Evolutionary conservation across 805 yeast species (phyloP), one percentile per base, ranked within the genome.

Genomic region (Lipomyces chichibuensis): DNA sequence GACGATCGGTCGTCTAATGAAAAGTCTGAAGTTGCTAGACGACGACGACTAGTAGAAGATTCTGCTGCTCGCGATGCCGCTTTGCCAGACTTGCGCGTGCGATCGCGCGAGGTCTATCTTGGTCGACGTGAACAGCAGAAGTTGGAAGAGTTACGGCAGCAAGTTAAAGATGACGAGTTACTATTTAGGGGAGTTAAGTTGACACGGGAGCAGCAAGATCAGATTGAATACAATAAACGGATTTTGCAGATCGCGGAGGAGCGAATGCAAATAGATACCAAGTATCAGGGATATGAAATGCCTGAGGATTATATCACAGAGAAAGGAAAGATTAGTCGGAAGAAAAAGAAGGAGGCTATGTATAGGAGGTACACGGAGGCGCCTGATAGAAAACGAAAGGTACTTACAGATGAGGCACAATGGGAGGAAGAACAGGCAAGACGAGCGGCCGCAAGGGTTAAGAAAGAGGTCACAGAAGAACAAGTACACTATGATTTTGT

Each of bases 401-500:
- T 35, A 23, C 65, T 63, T 29, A 60, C 74, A 49, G 80, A 76
- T 33, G 75, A 73, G 29, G 76, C 76, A 6, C 72, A 73, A 46
- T 87, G 91, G 90, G 90, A 86, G 71, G 65, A 74, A 1, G 85
- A 84, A 51, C 89, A 87, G 71, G 74, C 82, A 17, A 73, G 78
- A 49, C 81, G 81, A 73, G 79, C 64, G 82, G 83, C 7, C 78
- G 79, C 57, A 76, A 76, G 63, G 53, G 9, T 52, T 20, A 29
- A 23, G 17, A 39, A 55, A 37, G n/a, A 33, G 2, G 61, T 29
- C 5, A 53, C 33, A 20, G 33, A 23, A 25, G 65, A 61, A 14
- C 57, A 54, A 32, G 59, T 76, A 17, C 74, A 82, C 0, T 91
- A 89, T 73, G 96, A 90, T 13, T 91, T 82, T 78, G 94, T 91